Base-by-base conservation (phyloP, 106 monocot species). In the Hemerocallis citrina region DNA sequence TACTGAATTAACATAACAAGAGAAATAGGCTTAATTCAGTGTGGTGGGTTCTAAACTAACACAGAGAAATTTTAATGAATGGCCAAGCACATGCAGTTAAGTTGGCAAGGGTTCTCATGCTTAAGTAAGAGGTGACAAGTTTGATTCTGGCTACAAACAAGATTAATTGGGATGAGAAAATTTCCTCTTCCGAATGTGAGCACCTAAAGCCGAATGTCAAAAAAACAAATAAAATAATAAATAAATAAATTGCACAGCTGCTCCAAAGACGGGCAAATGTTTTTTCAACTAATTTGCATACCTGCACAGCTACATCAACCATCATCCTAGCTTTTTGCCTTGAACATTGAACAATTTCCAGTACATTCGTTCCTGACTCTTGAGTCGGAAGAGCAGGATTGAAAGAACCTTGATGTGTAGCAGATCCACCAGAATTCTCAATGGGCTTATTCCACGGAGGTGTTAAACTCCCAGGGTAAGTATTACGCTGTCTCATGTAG, bases 271-370 rank as follows among this genome's bases (percentile, higher is more conserved):
- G 30, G 52, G 6, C 6, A 15, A 30, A 30, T n/a, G n/a, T n/a
- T n/a, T n/a, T 43, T 21, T n/a, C 19, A 24, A 38, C 23, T 35
- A 40, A 41, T 0, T 20, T 36, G 21, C 17, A 39, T 76, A 90
- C 95, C 83, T 86, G 76, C 6, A 87, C 63, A 62, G 90, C 84
- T 45, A 71, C 69, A 69, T 84, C 81, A 74, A 96, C 95, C 78
- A 96, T 81, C 35, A 70, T 63, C 72, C 52, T 90, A 46, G 95
- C 95, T 59, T 79, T 83, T 11, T 52, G 66, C 40, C 79, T 81
- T 28, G 90, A 83, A 59, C 70, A 79, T 36, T 90, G 78, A 65
- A 95, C 64, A 52, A 96, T 74, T 68, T 86, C 76, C 22, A 81
- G 25, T 33, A 87, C 72, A 62, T 96, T 83, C 52, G 86, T 79